These are phyloP conservation scores for Fusarium hostae DNA, from an alignment of 2,329 filamentous ascomycete genomes.

Conservation along the genomic window DNA sequence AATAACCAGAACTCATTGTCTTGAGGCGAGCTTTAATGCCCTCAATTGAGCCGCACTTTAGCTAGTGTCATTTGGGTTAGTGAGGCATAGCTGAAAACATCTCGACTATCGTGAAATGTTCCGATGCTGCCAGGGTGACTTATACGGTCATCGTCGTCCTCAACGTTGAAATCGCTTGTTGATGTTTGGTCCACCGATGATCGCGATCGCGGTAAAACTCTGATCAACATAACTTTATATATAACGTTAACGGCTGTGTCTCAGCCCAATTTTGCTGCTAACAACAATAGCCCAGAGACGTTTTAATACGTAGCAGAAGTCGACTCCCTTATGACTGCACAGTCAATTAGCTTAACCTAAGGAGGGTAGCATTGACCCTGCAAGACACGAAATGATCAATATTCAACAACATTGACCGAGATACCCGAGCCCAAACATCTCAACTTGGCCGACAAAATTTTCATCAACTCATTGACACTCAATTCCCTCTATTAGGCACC, in stretches of 20 bases:
- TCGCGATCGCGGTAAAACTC: no score
- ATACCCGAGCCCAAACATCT: not conserved
- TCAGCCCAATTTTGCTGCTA: no score
- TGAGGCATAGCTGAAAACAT: not conserved
- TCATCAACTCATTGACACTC: not conserved
- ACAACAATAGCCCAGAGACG: accelerated
- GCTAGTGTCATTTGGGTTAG: constrained; percentile 1
- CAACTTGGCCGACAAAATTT: not conserved
- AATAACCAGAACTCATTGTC: not conserved
- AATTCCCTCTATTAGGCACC: not conserved
- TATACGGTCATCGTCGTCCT: not conserved
- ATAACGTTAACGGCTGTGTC: not conserved
- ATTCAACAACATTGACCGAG: not conserved
- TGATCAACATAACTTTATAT: not conserved
- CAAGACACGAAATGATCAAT: not conserved
- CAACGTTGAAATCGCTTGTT: not conserved
- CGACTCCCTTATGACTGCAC: not conserved
- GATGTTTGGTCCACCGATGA: accelerated
- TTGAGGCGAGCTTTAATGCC: accelerated
- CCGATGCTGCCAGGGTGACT: not conserved
- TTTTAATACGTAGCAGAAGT: accelerated
- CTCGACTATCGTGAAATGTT: not conserved
- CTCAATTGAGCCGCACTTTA: not conserved
- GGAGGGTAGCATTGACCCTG: not conserved
- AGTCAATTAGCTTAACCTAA: not conserved